Percentiles rank a stretch among this genome's conserved stretches.
Evolutionary conservation across 129 eudicot species (phyloP).

Genomic region (Helianthus tuberosus): DNA sequence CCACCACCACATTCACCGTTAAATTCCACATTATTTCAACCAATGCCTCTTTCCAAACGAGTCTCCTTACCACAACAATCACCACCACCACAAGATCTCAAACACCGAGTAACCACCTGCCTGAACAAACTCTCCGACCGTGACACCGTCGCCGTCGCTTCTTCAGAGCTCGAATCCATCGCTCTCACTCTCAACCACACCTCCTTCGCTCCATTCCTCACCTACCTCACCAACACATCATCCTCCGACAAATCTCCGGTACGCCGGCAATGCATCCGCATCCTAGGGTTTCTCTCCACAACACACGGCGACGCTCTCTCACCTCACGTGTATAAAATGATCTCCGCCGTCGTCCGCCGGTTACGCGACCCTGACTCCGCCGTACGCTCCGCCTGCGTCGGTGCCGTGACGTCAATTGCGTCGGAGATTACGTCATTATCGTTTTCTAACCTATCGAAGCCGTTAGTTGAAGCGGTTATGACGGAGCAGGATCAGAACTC

Average conservation of each 20-base stretch:
- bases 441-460: slow-evolving; percentile 44
- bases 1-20: background rate
- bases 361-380: slow-evolving; percentile 81
- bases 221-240: slow-evolving; percentile 60
- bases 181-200: slow-evolving; percentile 49
- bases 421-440: slow-evolving; percentile 48
- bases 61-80: slow-evolving; percentile 30
- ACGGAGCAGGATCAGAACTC: slow-evolving; percentile 67
- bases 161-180: slow-evolving; percentile 66
- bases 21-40: background rate
- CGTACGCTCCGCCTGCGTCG: slow-evolving; percentile 66
- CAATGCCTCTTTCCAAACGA: slow-evolving; percentile 41
- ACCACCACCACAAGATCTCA: slow-evolving; percentile 53
- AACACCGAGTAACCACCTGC: slow-evolving; percentile 55
- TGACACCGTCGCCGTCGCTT: slow-evolving; percentile 68
- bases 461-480: slow-evolving; percentile 55
- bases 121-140: slow-evolving; percentile 85
- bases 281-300: slow-evolving; percentile 52
- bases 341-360: slow-evolving; percentile 60
- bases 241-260: slow-evolving; percentile 77
- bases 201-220: slow-evolving; percentile 62
- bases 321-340: slow-evolving; percentile 62
- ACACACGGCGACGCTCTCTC: slow-evolving; percentile 62
- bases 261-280: slow-evolving; percentile 66
- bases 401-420: slow-evolving; percentile 54